Evolutionary conservation across 495 filamentous ascomycete species (phyloP), one percentile per base, ranked within the genome.

Genomic region (Bacidia gigantensis): DNA sequence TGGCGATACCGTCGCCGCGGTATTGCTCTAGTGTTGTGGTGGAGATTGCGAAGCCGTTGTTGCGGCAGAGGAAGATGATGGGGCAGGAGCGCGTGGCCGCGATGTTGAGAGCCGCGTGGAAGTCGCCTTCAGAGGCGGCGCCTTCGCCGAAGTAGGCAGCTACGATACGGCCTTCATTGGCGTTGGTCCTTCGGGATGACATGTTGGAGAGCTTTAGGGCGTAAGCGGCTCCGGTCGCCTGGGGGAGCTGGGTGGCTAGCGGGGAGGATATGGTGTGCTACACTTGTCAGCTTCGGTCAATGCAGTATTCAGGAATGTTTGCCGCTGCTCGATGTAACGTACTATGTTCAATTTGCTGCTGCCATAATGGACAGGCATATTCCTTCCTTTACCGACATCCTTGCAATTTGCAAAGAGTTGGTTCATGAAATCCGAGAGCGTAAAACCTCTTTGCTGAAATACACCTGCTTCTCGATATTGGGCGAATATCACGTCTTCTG

Each of bases 331-430:
- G 17, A 2, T 2, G 3, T 20, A 25, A 49, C 76, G 62, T 60
- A 92, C 86, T 54, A 89, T 86, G 58, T 93, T 86, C 22, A 89
- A 71, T 58, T 84, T 80, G 26, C 72, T 75, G 60, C 86, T 87
- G 23, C 88, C 92, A 55, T 96, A 99, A 59, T 99, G 92, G 17
- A 97, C 87, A 11, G 92, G 93, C 92, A 99, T 99, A 61, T 95
- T 97, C 50, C 92, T 81, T 3, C 93, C 92, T 53, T 72, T 75
- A 2, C 90, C 89, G 2, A 67, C 67, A 55, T 99, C 92, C 53
- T 89, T 79, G 24, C 66, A 70, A 60, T 96, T 99, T 24, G 93
- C 80, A 65, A 99, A 96, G 3, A 97, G 67, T 65, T 99, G 93
- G 62, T 77, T 85, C 92, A 97, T 97, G 60, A 96, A 97, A 49